These are phyloP conservation scores for Acanthamoeba culbertsoni DNA, from an alignment of 208 protist genomes.

Conservation along the genomic window DNA sequence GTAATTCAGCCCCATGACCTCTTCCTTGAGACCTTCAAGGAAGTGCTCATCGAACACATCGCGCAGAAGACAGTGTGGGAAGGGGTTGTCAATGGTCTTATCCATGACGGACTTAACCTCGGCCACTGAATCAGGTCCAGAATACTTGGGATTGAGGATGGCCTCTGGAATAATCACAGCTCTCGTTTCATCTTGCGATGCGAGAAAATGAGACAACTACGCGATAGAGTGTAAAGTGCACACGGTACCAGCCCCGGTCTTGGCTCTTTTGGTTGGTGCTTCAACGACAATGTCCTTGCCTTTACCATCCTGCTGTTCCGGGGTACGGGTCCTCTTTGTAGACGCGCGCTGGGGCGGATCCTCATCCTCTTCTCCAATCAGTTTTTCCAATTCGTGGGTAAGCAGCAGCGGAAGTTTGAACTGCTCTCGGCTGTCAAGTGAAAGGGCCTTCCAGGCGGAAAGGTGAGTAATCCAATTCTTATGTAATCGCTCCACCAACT, in stretches of 20 bases:
- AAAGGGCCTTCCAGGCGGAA: background rate
- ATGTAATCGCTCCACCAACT: background rate
- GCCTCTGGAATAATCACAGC: background rate
- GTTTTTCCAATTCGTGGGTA: background rate
- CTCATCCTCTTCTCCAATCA: background rate
- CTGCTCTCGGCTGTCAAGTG: background rate
- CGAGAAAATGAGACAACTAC: background rate
- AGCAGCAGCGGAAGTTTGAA: background rate
- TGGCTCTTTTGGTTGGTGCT: background rate
- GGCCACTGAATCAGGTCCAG: background rate
- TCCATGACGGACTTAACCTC: slow-evolving; percentile 1
- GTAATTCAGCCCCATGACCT: background rate
- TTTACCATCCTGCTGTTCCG: background rate
- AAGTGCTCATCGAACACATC: background rate
- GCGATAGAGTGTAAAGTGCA: too few species aligned
- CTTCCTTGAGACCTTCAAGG: background rate
- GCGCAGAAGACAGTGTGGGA: background rate
- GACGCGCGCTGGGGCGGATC: background rate
- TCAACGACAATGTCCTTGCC: background rate
- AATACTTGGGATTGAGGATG: background rate
- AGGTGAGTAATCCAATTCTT: slow-evolving; percentile 35
- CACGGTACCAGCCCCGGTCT: background rate
- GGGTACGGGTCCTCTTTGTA: background rate
- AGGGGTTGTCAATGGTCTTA: background rate
- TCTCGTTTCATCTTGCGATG: background rate